phyloP scores from a whole-genome alignment of 2,329 filamentous ascomycete species.

The Myriangium duriaei region DNA sequence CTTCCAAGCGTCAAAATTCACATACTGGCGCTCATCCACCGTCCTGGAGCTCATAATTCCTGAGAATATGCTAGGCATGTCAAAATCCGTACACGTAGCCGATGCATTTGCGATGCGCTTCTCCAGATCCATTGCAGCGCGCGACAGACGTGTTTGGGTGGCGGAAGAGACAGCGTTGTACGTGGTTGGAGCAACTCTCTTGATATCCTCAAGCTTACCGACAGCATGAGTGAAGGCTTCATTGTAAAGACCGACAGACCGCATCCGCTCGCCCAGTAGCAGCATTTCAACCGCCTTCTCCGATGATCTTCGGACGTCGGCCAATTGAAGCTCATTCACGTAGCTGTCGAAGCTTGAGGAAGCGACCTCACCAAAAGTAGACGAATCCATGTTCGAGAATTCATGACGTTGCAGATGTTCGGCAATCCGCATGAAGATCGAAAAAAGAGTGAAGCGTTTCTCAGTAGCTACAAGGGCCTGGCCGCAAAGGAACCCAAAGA shows the following conservation, averaged over 20 bases:
- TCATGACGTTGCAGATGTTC: conserved; percentile 44
- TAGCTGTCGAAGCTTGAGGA: conserved; percentile 59
- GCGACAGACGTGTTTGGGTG: conserved; percentile 69
- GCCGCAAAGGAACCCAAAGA: conserved; percentile 52
- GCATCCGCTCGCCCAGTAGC: conserved; percentile 79
- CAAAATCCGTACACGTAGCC: conserved; percentile 68
- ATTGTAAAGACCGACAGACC: conserved; percentile 68
- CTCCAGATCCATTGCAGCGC: conserved; percentile 67
- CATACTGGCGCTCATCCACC: conserved; percentile 58
- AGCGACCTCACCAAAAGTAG: conserved; percentile 50
- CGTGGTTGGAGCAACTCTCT: conserved; percentile 55
- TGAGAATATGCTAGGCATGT: conserved; percentile 80
- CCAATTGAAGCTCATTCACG: conserved; percentile 62
- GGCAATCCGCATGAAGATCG: conserved; percentile 49
- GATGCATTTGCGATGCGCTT: conserved; percentile 60
- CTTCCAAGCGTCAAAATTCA: conserved; percentile 79
- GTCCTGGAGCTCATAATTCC: conserved; percentile 79
- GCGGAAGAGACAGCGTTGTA: conserved; percentile 56
- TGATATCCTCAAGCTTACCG: conserved; percentile 66
- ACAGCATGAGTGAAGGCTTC: conserved; percentile 86
- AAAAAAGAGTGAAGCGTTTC: conserved; percentile 41
- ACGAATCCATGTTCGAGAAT: conserved; percentile 50
- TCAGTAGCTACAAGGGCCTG: conserved; percentile 49
- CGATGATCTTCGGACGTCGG: conserved; percentile 66
- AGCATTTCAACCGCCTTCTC: conserved; percentile 85